These are phyloP conservation scores for Rosa lucieae DNA, from an alignment of 306 rosid species.

Conservation along the genomic window DNA sequence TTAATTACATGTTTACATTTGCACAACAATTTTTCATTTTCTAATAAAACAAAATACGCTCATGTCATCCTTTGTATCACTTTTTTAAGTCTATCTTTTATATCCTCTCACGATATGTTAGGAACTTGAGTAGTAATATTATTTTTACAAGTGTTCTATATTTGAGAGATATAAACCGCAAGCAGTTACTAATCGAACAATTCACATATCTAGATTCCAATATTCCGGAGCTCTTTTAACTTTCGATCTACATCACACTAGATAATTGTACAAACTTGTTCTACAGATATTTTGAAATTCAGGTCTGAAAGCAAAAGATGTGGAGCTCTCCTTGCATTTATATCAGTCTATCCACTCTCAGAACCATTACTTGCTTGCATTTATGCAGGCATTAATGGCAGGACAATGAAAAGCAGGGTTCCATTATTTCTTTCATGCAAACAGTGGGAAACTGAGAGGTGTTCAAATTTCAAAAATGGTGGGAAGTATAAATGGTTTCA, in stretches of 20 bases:
- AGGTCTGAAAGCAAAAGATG: conserved; percentile 11
- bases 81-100: not conserved
- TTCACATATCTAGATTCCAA: not conserved
- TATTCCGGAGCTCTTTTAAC: not conserved
- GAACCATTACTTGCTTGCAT: conserved; percentile 30
- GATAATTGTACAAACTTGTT: not conserved
- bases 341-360: conserved; percentile 38
- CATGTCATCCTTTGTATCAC: not conserved
- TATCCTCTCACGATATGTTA: not conserved
- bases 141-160: not conserved
- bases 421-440: conserved; percentile 38
- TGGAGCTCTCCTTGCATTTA: conserved; percentile 32
- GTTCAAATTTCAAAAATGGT: conserved; percentile 17
- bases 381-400: conserved; percentile 43
- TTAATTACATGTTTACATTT: too few relatives aligned
- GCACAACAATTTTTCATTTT: too few relatives aligned
- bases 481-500: conserved; percentile 1
- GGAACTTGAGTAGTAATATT: not conserved
- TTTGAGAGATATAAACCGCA: not conserved
- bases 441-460: conserved; percentile 25
- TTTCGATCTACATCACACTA: not conserved
- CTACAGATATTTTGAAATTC: not conserved
- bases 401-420: conserved; percentile 24
- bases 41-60: not conserved
- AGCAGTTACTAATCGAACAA: not conserved